phyloP scores from a whole-genome alignment of 1,284 basidiomycete species.

The Neotropicomus parvogracilis region DNA sequence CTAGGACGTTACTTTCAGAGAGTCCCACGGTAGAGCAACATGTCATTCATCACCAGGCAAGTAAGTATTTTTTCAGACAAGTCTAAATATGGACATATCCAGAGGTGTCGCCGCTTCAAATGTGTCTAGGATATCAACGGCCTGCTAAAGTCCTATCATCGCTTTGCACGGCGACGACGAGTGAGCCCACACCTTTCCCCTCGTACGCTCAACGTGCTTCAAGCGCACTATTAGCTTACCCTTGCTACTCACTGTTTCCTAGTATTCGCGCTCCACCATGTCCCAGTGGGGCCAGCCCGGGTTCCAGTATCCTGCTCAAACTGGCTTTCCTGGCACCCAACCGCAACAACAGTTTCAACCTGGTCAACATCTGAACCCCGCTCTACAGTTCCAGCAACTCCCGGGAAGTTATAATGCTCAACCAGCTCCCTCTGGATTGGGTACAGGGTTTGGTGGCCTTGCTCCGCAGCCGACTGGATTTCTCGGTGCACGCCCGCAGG shows the following conservation, averaged over 20 bases:
- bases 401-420: slow-evolving; percentile 22
- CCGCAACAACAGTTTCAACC: slow-evolving; percentile 43
- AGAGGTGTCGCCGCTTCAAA: slow-evolving; percentile 20
- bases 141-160: neutral
- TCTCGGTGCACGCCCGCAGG: slow-evolving; percentile 31
- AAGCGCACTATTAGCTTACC: neutral
- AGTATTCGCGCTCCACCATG: slow-evolving; percentile 31
- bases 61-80: slow-evolving; percentile 1
- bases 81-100: slow-evolving; percentile 13
- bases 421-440: slow-evolving; percentile 16
- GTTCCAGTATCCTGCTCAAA: slow-evolving; percentile 56
- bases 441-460: slow-evolving; percentile 29
- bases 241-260: neutral
- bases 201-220: neutral
- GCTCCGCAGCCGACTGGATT: slow-evolving; percentile 45
- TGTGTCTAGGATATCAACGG: neutral
- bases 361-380: slow-evolving; percentile 35
- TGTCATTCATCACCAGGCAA: too few relatives aligned
- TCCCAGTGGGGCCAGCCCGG: slow-evolving; percentile 64
- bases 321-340: slow-evolving; percentile 50
- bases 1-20: too few relatives aligned
- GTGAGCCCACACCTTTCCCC: neutral
- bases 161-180: slow-evolving; percentile 1
- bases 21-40: too few relatives aligned
- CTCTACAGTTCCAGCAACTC: slow-evolving; percentile 33